phyloP scores from a whole-genome alignment of 2,329 filamentous ascomycete species.

The Madurella mycetomatis region DNA sequence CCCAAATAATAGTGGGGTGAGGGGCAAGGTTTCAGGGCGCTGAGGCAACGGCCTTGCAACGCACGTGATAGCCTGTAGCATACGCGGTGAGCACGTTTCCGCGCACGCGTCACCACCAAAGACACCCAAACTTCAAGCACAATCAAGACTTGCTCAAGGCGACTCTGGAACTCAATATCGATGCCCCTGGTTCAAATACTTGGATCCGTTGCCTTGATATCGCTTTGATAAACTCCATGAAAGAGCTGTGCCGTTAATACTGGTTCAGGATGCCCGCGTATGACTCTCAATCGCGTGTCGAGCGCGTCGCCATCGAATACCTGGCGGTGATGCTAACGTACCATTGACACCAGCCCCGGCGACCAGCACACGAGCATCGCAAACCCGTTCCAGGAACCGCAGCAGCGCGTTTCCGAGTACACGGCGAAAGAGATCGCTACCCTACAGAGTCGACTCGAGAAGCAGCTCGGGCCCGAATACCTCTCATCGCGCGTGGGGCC shows the following conservation, averaged over 20 bases:
- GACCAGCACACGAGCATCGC: slow-evolving; percentile 60
- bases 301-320: neutral
- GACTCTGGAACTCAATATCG: neutral
- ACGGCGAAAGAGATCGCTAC: slow-evolving; percentile 89
- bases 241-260: neutral
- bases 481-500: slow-evolving; percentile 82
- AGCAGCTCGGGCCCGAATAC: slow-evolving; percentile 92
- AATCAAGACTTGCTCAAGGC: neutral
- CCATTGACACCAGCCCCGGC: slow-evolving; percentile 51
- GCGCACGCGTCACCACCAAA: neutral
- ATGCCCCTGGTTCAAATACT: neutral
- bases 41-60: slow-evolving; percentile 4
- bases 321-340: slow-evolving; percentile 2
- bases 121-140: neutral
- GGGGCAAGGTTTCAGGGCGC: neutral
- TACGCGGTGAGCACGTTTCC: slow-evolving; percentile 7
- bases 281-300: slow-evolving; percentile 10
- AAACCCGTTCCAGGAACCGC: slow-evolving; percentile 78
- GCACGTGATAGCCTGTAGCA: slow-evolving; percentile 24
- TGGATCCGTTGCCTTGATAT: neutral
- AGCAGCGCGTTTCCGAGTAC: slow-evolving; percentile 68
- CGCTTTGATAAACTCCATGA: slow-evolving; percentile 5
- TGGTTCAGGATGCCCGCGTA: slow-evolving; percentile 26
- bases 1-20: neutral
- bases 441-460: slow-evolving; percentile 79